Evolutionary conservation across 371 early-diverging fungal species (phyloP).

Genomic region (Parasitella parasitica): DNA sequence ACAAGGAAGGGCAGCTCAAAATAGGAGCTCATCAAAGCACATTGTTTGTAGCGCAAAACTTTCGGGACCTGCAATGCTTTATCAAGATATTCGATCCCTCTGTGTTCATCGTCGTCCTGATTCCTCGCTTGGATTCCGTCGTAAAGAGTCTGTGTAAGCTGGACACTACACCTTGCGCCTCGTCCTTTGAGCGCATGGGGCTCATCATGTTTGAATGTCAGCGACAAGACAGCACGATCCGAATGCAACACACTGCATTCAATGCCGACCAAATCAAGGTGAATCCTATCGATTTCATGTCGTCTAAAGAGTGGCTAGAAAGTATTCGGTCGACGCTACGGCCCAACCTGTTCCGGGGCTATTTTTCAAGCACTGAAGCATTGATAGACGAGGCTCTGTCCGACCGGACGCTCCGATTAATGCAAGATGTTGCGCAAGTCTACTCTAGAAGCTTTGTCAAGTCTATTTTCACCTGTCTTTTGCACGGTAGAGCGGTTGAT

Average conservation of each 20-base stretch:
- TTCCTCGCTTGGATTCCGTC: slow-evolving; percentile 57
- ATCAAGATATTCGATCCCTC: slow-evolving; percentile 65
- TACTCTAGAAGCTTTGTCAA: slow-evolving; percentile 64
- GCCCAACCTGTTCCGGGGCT: slow-evolving; percentile 34
- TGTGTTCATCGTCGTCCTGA: slow-evolving; percentile 61
- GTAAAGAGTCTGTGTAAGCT: slow-evolving; percentile 32
- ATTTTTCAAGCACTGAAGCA: slow-evolving; percentile 20
- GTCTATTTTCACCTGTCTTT: slow-evolving; percentile 62
- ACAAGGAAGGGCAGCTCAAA: slow-evolving; percentile 31
- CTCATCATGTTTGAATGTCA: slow-evolving; percentile 62
- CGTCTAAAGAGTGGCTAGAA: slow-evolving; percentile 34
- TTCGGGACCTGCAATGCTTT: slow-evolving; percentile 57
- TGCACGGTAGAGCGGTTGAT: slow-evolving; percentile 57
- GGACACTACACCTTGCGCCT: background rate
- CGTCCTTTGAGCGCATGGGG: slow-evolving; percentile 18
- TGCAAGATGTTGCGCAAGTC: slow-evolving; percentile 34
- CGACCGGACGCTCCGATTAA: slow-evolving; percentile 32
- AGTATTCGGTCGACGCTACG: slow-evolving; percentile 33
- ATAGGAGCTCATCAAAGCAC: slow-evolving; percentile 23
- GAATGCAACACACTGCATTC: background rate
- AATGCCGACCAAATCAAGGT: slow-evolving; percentile 19
- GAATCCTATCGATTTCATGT: slow-evolving; percentile 21
- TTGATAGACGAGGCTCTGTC: slow-evolving; percentile 36
- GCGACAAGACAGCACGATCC: slow-evolving; percentile 39
- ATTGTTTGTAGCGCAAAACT: slow-evolving; percentile 6